These are phyloP conservation scores for Candolleomyces eurysporus DNA, from an alignment of 768 basidiomycete species.

Conservation along the genomic window DNA sequence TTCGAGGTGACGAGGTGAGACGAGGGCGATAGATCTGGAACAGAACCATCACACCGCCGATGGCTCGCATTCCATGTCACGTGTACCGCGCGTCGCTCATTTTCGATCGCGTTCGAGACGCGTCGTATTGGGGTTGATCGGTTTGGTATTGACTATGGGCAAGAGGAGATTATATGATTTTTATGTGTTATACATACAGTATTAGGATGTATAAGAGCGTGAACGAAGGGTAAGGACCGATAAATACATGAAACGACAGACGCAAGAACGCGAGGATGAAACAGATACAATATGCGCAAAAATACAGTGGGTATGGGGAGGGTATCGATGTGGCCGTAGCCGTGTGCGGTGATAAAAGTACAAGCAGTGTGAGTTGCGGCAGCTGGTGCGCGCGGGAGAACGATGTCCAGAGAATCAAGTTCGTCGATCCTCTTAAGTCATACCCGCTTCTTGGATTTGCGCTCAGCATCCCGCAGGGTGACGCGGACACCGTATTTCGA, in stretches of 20 bases:
- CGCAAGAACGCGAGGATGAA: neutral
- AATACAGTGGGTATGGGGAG: slow-evolving; percentile 3
- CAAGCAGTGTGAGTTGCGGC: neutral
- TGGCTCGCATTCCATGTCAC: too few relatives aligned
- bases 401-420: neutral
- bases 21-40: too few relatives aligned
- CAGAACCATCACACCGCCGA: too few relatives aligned
- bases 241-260: neutral
- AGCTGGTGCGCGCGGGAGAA: neutral
- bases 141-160: too few relatives aligned
- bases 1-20: too few relatives aligned
- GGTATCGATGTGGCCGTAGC: neutral
- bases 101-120: too few relatives aligned
- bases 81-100: too few relatives aligned
- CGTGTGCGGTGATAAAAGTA: neutral
- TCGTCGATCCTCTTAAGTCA: neutral
- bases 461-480: slow-evolving; percentile 38
- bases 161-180: too few relatives aligned
- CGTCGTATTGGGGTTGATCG: too few relatives aligned
- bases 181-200: neutral
- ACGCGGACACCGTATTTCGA: slow-evolving; percentile 41
- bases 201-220: neutral
- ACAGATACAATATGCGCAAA: neutral
- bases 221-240: neutral
- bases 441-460: slow-evolving; percentile 35